Evolutionary conservation across 495 filamentous ascomycete genomes (phyloP), one percentile per base, ranked within the genome.

Genomic region (Parathielavia appendiculata): DNA sequence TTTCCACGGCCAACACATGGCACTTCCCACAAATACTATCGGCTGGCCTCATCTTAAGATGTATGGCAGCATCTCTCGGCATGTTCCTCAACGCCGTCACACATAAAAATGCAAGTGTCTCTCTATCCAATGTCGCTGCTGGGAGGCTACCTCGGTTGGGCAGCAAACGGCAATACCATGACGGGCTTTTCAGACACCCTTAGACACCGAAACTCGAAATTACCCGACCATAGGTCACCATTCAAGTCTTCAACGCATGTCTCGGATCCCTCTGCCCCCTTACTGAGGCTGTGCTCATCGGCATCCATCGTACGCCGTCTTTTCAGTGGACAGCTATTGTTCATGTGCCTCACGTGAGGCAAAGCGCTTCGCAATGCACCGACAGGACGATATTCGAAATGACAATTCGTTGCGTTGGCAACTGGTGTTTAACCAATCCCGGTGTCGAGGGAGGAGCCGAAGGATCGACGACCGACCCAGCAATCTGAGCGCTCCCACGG

Each of bases 41-140:
- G n/a, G n/a, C n/a, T n/a, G n/a, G n/a, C n/a, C n/a, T n/a, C 34
- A 35, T 35, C 34, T 79, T 59, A 78, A 75, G 54, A 60, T 79
- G 22, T 78, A 69, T 63, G 66, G 48, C 5, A 52, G 76, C 48
- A 75, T 73, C 17, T 66, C 74, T 4, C 32, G 75, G 0, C 0
- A 34, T 73, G 20, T 62, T 73, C 34, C 70, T 81, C 51, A 79
- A 77, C 59, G 78, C 75, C 64, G 76, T 81, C 60, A 76, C 68
- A 39, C 74, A 75, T 51, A 76, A 71, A 58, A 70, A 67, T 34
- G 80, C 81, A 62, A 70, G 67, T 66, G 6, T 10, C 14, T 1
- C 54, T 66, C 34, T 70, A 65, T 10, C 65, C 77, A 20, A 62
- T 73, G 17, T 60, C 71, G 40, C 56, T 77, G 6, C 67, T 74